Percentiles rank a stretch among this genome's conserved stretches.
phyloP scores from a whole-genome alignment of 1,284 basidiomycete genomes.

The Melampsora larici-populina region DNA sequence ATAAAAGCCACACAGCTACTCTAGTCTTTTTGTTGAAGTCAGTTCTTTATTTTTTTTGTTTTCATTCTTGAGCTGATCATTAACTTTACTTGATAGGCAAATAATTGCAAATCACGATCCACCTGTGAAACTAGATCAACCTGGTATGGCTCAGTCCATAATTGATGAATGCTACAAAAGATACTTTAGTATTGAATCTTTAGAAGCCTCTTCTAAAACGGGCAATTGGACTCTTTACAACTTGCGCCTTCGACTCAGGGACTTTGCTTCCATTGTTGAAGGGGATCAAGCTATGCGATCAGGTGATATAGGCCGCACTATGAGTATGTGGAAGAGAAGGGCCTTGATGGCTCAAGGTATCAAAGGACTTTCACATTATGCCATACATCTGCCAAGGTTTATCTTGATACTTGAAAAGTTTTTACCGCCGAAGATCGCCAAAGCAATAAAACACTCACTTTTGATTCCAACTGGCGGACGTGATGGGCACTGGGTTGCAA shows the following conservation, averaged over 20 bases:
- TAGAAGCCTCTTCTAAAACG: neutral
- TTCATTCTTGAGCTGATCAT: neutral
- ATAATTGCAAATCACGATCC: neutral
- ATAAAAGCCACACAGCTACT: neutral
- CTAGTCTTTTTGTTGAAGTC: neutral
- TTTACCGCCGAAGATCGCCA: neutral
- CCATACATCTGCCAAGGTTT: neutral
- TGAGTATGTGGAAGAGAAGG: conserved; percentile 19
- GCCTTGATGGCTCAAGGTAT: conserved; percentile 25
- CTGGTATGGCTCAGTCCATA: neutral
- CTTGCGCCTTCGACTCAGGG: neutral
- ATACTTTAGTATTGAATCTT: neutral
- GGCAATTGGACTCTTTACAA: neutral
- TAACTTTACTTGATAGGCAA: neutral
- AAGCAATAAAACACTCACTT: conserved; percentile 5
- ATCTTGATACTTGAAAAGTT: too few relatives aligned
- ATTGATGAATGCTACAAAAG: neutral
- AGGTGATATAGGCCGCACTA: conserved; percentile 7
- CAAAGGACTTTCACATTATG: neutral
- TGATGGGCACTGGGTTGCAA: conserved; percentile 7
- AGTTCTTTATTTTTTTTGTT: neutral
- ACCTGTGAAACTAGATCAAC: neutral
- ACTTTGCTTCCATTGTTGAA: too few relatives aligned
- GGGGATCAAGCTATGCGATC: conserved; percentile 1
- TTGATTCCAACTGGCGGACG: neutral